These are phyloP conservation scores for Rhazya stricta DNA, from an alignment of 257 asterid species.

Conservation along the genomic window DNA sequence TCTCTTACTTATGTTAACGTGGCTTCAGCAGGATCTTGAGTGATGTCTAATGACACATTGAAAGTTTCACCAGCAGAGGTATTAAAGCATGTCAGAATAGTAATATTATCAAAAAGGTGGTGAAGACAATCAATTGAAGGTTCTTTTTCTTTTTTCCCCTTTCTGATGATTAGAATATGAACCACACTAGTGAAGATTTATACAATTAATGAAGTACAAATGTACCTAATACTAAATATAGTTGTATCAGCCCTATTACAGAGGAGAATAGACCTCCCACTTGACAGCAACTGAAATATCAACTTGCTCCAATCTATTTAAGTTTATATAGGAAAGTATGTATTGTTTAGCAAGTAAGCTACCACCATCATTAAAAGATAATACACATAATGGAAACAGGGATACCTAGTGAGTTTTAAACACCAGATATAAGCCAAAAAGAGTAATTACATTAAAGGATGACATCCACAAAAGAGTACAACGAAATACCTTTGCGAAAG, in stretches of 20 bases:
- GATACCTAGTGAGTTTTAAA: not conserved
- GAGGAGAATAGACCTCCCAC: too few relatives aligned
- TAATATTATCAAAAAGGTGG: not conserved
- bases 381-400: not conserved
- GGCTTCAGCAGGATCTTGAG: not conserved
- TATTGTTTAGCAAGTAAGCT: not conserved
- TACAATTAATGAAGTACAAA: too few relatives aligned
- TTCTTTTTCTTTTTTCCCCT: too few relatives aligned
- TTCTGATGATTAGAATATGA: too few relatives aligned
- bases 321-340: not conserved
- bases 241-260: too few relatives aligned
- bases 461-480: not conserved
- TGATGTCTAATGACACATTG: not conserved
- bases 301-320: not conserved
- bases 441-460: not conserved
- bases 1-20: not conserved
- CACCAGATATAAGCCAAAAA: not conserved
- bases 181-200: too few relatives aligned
- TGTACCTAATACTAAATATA: too few relatives aligned
- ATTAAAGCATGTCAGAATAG: not conserved
- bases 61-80: not conserved
- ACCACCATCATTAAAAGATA: not conserved
- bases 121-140: not conserved
- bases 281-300: too few relatives aligned
- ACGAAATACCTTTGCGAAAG: constrained; percentile 50